Evolutionary conservation across 495 filamentous ascomycete genomes (phyloP).

Genomic region (Neurospora sp.): DNA sequence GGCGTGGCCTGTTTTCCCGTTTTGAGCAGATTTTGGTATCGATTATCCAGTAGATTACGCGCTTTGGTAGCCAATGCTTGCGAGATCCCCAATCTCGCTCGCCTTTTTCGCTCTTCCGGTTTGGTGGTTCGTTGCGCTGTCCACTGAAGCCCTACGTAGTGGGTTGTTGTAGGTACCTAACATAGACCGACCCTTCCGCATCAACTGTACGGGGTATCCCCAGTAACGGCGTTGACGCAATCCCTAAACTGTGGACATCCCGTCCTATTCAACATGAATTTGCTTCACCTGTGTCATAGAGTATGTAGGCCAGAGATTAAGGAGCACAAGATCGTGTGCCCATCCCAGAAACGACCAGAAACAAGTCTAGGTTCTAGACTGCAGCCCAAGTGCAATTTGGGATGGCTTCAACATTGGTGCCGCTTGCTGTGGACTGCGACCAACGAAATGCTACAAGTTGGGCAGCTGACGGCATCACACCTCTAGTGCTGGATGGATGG

Average conservation of each 20-base stretch:
- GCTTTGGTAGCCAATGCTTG: background rate
- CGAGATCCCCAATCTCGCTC: background rate
- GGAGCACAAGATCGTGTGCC: background rate
- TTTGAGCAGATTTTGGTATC: background rate
- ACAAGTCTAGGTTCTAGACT: background rate
- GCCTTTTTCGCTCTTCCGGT: background rate
- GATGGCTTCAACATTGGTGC: background rate
- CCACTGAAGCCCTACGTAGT: background rate
- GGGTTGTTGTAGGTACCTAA: background rate
- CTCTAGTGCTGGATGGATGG: background rate
- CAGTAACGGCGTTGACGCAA: background rate
- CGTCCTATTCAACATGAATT: background rate
- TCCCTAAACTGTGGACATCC: background rate
- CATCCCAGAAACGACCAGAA: background rate
- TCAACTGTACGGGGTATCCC: background rate
- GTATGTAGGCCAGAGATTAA: background rate
- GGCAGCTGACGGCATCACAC: background rate
- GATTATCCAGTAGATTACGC: too few relatives aligned
- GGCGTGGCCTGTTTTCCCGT: background rate
- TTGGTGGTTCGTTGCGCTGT: background rate
- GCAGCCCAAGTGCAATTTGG: background rate
- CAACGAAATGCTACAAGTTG: background rate
- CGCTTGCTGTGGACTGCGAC: background rate
- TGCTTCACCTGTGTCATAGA: background rate
- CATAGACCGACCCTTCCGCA: background rate